phyloP scores from a whole-genome alignment of 768 basidiomycete species.

The Boletellus sp. region DNA sequence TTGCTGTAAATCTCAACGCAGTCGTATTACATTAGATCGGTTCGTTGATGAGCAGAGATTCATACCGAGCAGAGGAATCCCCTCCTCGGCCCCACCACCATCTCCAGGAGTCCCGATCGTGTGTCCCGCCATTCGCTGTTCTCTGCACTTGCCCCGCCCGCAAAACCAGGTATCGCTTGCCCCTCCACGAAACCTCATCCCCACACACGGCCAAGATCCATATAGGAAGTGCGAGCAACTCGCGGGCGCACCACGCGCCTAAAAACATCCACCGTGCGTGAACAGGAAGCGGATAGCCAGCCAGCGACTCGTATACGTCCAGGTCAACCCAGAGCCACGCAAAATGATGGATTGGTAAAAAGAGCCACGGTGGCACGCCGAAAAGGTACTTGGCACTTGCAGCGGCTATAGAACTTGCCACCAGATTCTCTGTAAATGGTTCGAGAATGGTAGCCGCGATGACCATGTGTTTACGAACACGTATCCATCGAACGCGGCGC shows the following conservation, averaged over 20 bases:
- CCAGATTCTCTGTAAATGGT: constrained; percentile 86
- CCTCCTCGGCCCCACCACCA: constrained; percentile 19
- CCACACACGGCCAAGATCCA: constrained; percentile 82
- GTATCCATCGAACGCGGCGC: constrained; percentile 93
- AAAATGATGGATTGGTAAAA: constrained; percentile 56
- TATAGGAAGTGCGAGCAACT: constrained; percentile 83
- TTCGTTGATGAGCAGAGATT: constrained; percentile 12
- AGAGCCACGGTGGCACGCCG: constrained; percentile 50
- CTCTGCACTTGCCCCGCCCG: constrained; percentile 65
- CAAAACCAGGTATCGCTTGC: constrained; percentile 68
- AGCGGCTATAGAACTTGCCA: constrained; percentile 63
- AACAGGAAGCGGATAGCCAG: constrained; percentile 55
- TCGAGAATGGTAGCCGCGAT: constrained; percentile 81
- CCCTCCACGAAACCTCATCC: constrained; percentile 84
- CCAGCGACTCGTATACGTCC: constrained; percentile 75
- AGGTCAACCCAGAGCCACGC: constrained; percentile 79
- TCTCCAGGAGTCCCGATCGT: constrained; percentile 24
- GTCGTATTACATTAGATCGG: constrained; percentile 19
- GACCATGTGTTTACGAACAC: constrained; percentile 94
- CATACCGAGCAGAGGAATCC: constrained; percentile 14
- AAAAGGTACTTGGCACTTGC: constrained; percentile 50
- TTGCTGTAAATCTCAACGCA: constrained; percentile 26
- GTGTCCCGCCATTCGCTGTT: constrained; percentile 17
- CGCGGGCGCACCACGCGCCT: constrained; percentile 74
- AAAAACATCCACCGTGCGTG: constrained; percentile 57